These are phyloP conservation scores for Verticillium longisporum DNA, from an alignment of 2,329 filamentous ascomycete genomes.

Conservation along the genomic window DNA sequence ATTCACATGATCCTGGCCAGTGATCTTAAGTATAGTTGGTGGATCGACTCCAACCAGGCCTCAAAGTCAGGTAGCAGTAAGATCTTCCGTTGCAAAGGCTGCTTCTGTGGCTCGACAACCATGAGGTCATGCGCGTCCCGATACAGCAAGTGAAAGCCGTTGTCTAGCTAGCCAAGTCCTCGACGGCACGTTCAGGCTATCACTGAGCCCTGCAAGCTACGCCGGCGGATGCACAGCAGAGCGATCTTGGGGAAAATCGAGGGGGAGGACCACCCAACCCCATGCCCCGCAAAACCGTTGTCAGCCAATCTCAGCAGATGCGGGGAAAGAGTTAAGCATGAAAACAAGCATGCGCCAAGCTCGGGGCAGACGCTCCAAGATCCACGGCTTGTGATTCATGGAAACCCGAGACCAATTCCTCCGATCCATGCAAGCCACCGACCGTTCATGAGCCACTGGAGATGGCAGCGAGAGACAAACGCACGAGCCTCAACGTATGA, in stretches of 20 bases:
- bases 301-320: not conserved
- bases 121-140: not conserved
- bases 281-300: constrained; percentile 2
- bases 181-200: not conserved
- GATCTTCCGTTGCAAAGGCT: not conserved
- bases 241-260: not conserved
- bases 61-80: not conserved
- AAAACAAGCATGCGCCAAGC: constrained; percentile 9
- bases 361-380: not conserved
- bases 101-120: not conserved
- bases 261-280: constrained; percentile 5
- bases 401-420: constrained; percentile 4
- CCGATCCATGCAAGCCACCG: constrained; percentile 4
- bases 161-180: not conserved
- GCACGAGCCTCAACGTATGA: not conserved
- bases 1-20: not conserved
- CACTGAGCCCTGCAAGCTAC: not conserved
- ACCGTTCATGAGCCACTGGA: not conserved
- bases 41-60: not conserved
- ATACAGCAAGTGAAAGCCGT: not conserved
- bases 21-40: not conserved
- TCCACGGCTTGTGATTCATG: constrained; percentile 6
- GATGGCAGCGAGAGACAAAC: not conserved
- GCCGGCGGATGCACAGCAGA: not conserved
- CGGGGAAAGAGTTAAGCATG: not conserved